Percentiles rank a stretch among this genome's conserved stretches.
phyloP scores from a whole-genome alignment of 495 filamentous ascomycete genomes.

The Sphaerosporella brunnea region DNA sequence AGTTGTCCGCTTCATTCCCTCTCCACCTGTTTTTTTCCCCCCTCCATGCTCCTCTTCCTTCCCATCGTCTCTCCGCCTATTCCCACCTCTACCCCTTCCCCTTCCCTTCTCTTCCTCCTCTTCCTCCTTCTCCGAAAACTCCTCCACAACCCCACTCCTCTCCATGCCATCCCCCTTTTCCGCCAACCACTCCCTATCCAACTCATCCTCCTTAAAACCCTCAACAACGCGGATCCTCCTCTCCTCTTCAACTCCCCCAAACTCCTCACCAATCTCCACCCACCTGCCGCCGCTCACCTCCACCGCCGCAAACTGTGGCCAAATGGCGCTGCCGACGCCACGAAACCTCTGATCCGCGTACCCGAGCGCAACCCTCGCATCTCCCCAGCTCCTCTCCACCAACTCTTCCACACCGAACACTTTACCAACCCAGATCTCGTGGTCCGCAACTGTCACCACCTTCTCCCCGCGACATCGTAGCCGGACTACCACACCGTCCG shows the following conservation, averaged over 20 bases:
- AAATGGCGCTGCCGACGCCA: constrained; percentile 11
- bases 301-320: constrained; percentile 4
- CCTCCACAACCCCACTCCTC: constrained; percentile 36
- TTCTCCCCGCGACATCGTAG: constrained; percentile 12
- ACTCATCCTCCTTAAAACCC: too few species aligned
- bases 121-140: constrained; percentile 31
- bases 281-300: too few species aligned
- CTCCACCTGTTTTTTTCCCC: too few species aligned
- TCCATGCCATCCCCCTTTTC: constrained; percentile 38
- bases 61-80: too few species aligned
- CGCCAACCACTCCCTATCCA: too few species aligned
- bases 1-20: too few species aligned
- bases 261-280: too few species aligned
- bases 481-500: constrained; percentile 22
- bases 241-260: too few species aligned
- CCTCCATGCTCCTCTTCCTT: too few species aligned
- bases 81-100: too few species aligned
- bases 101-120: constrained; percentile 18
- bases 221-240: too few species aligned
- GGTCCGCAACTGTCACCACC: constrained; percentile 19
- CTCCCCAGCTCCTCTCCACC: constrained; percentile 3
- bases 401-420: constrained; percentile 16
- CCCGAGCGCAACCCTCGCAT: constrained; percentile 18
- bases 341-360: constrained; percentile 21
- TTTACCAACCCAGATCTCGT: constrained; percentile 23